Evolutionary conservation across 768 basidiomycete species (phyloP).

Genomic region (Daedaleopsis sinensis): DNA sequence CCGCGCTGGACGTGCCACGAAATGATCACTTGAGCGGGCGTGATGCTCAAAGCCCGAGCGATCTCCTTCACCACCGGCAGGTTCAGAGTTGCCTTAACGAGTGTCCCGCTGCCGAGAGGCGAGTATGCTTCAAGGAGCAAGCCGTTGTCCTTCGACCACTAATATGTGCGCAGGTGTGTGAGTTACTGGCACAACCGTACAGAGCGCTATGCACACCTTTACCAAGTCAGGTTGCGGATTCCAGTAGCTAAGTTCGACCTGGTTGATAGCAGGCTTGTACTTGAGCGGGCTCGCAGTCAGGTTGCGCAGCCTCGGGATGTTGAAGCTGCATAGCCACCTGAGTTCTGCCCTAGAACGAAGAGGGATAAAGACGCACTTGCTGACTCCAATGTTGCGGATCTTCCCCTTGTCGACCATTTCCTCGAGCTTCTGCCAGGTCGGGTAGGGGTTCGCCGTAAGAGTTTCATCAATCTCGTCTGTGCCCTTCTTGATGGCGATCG

Average conservation of each 20-base stretch:
- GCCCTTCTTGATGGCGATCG: slow-evolving; percentile 65
- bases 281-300: slow-evolving; percentile 63
- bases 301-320: slow-evolving; percentile 64
- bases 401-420: slow-evolving; percentile 78
- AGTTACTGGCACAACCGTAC: neutral
- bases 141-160: slow-evolving; percentile 71
- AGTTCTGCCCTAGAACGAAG: neutral
- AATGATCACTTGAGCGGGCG: slow-evolving; percentile 74
- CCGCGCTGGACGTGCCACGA: slow-evolving; percentile 81
- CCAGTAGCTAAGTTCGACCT: slow-evolving; percentile 80
- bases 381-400: slow-evolving; percentile 77
- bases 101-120: slow-evolving; percentile 65
- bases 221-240: slow-evolving; percentile 79
- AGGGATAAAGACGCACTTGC: slow-evolving; percentile 56
- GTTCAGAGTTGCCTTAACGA: slow-evolving; percentile 59
- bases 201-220: slow-evolving; percentile 41
- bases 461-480: slow-evolving; percentile 48
- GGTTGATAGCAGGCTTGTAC: slow-evolving; percentile 70
- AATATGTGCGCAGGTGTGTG: neutral
- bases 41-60: slow-evolving; percentile 64
- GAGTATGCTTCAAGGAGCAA: slow-evolving; percentile 78
- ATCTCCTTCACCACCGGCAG: slow-evolving; percentile 63
- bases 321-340: slow-evolving; percentile 47
- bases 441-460: slow-evolving; percentile 71
- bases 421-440: slow-evolving; percentile 82